phyloP scores from a whole-genome alignment of 306 rosid species.

The Lupinus albus region DNA sequence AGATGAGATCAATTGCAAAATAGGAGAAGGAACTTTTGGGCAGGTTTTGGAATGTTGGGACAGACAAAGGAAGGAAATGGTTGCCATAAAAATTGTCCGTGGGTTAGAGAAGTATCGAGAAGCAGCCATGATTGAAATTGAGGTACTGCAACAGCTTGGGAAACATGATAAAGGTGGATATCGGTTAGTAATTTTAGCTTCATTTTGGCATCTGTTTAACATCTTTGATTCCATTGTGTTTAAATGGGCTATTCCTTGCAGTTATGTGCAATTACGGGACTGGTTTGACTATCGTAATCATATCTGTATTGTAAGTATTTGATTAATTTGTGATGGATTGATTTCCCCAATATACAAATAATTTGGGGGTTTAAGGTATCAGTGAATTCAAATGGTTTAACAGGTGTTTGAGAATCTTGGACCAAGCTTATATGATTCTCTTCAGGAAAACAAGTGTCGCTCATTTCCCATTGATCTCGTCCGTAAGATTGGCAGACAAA shows the following conservation, averaged over 20 bases:
- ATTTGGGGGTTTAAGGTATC: slow-evolving; percentile 75
- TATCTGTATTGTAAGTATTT: slow-evolving; percentile 99
- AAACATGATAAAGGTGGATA: slow-evolving; percentile 88
- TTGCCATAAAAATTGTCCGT: slow-evolving; percentile 89
- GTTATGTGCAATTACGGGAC: slow-evolving; percentile 99
- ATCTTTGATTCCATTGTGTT: slow-evolving; percentile 50
- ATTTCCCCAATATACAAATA: slow-evolving; percentile 73
- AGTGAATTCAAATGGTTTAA: slow-evolving; percentile 93
- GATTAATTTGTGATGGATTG: slow-evolving; percentile 82
- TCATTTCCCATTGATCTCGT: slow-evolving; percentile 99
- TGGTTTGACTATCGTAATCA: slow-evolving; percentile 99
- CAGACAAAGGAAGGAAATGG: slow-evolving; percentile 86
- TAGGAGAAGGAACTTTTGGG: slow-evolving; percentile 99
- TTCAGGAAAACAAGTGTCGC: slow-evolving; percentile 99
- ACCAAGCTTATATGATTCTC: slow-evolving; percentile 99
- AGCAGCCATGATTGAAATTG: slow-evolving; percentile 98
- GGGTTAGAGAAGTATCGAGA: slow-evolving; percentile 87
- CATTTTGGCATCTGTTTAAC: slow-evolving; percentile 11
- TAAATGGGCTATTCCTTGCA: slow-evolving; percentile 97
- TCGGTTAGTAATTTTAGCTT: slow-evolving; percentile 60
- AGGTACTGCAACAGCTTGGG: slow-evolving; percentile 84
- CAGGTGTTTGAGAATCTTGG: slow-evolving; percentile 99
- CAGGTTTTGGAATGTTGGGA: slow-evolving; percentile 99
- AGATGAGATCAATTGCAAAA: slow-evolving; percentile 86
- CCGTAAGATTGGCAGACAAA: slow-evolving; percentile 99